Evolutionary conservation across 768 basidiomycete genomes (phyloP), one percentile per base, ranked within the genome.

Genomic region (Hirschioporus abietinus): DNA sequence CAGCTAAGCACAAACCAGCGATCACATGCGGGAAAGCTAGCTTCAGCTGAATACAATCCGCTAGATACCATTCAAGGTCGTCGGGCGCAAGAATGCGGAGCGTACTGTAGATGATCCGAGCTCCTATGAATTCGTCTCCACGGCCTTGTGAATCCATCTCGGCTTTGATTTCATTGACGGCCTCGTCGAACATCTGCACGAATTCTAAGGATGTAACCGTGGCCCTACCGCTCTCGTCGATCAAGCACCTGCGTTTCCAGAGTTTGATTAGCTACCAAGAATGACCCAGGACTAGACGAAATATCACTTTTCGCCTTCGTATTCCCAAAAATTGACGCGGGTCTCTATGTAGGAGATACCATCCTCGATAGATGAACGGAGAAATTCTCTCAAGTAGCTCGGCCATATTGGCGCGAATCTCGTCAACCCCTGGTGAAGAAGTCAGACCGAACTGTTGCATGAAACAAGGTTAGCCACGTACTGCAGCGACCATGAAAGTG

Each of bases 11-110:
- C 78, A 24, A 27, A 86, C 90, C 91, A 58, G 84, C 84, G 60
- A 93, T 88, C 35, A 91, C 75, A 69, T 90, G 82, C 24, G 90
- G 91, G 71, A 90, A 92, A 65, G 86, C 84, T 72, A 89, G 84
- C 75, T 91, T 92, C 67, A 93, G 78, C 8, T 78, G 76, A 64
- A 93, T 84, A 69, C 91, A 91, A 70, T 93, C 91, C 66, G 90
- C 87, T n/a, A 87, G 75, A 72, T 87, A 88, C 83, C 82, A 85
- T 30, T 84, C 82, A 17, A 93, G 72, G 66, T 86, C 84, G 60
- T 88, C 85, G 8, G 78, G 75, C 0, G 83, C 78, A 61, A 88
- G 79, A 67, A 81, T 76, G 26, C 88, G 83, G 59, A 90, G 71
- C 0, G 89, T 88, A 4, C 84, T 80, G 70, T 92, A 92, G 66